phyloP scores from a whole-genome alignment of 2,329 filamentous ascomycete species.

The Pseudocercospora fijiensis region DNA sequence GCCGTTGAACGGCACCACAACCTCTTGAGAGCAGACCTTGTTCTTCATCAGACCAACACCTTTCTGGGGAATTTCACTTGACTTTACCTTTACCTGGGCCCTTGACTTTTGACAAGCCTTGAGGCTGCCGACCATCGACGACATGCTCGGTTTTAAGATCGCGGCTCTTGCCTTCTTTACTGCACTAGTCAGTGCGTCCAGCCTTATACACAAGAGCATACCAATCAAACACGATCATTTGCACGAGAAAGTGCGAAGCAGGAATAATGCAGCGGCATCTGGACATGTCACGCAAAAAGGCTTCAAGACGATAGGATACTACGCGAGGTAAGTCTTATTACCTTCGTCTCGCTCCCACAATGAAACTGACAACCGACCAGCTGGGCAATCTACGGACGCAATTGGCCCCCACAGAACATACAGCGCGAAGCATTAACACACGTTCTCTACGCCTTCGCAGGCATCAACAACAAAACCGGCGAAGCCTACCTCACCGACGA shows the following conservation, averaged over 20 bases:
- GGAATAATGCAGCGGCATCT: not conserved
- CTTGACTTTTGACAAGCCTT: slow-evolving; percentile 10
- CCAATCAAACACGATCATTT: slow-evolving; percentile 19
- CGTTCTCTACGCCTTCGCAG: slow-evolving; percentile 85
- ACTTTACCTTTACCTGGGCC: slow-evolving; percentile 7
- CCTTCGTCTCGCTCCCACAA: not conserved
- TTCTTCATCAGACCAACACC: not conserved
- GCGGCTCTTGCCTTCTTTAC: slow-evolving; percentile 6
- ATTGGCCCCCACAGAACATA: slow-evolving; percentile 77
- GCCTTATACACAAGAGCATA: slow-evolving; percentile 4
- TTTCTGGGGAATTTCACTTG: not conserved
- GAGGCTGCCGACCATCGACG: not conserved
- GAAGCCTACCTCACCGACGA: slow-evolving; percentile 71
- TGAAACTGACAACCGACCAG: slow-evolving; percentile 18
- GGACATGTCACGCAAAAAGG: slow-evolving; percentile 37
- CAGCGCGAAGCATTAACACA: slow-evolving; percentile 79
- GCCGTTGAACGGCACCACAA: slow-evolving; percentile 6
- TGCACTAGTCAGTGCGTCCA: not conserved
- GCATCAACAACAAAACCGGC: slow-evolving; percentile 72
- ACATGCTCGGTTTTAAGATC: slow-evolving; percentile 6
- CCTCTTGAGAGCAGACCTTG: not conserved
- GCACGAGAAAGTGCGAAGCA: slow-evolving; percentile 15
- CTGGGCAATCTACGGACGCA: slow-evolving; percentile 64
- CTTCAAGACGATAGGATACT: slow-evolving; percentile 70
- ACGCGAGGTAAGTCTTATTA: slow-evolving; percentile 53